Evolutionary conservation across 148 eudicot genomes (phyloP).

Genomic region (Nepenthes mirabilis): DNA sequence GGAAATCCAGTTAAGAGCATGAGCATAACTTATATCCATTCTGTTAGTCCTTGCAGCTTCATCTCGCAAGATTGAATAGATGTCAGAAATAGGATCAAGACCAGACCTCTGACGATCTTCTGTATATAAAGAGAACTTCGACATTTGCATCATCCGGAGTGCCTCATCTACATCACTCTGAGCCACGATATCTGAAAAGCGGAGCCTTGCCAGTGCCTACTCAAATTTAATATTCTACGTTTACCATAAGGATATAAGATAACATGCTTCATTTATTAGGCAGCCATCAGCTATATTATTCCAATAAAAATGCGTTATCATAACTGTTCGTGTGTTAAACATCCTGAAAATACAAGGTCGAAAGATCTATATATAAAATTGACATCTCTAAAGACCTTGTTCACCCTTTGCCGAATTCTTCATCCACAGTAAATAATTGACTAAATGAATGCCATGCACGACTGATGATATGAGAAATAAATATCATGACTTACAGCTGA

Average conservation of each 20-base stretch:
- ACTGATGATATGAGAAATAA: background rate
- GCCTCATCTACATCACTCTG: slow-evolving; percentile 99
- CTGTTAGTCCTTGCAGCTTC: slow-evolving; percentile 80
- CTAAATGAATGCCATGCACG: too few species aligned
- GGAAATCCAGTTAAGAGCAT: slow-evolving; percentile 98
- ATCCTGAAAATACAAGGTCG: too few species aligned
- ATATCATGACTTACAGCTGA: slow-evolving; percentile 67
- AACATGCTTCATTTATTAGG: too few species aligned
- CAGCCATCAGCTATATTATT: too few species aligned
- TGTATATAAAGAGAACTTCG: slow-evolving; percentile 94
- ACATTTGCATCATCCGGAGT: slow-evolving; percentile 92
- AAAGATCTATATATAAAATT: too few species aligned
- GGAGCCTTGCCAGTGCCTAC: slow-evolving; percentile 97
- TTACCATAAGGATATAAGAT: background rate
- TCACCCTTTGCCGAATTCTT: slow-evolving; percentile 90
- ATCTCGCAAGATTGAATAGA: slow-evolving; percentile 89
- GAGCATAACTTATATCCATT: slow-evolving; percentile 82
- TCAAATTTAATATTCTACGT: background rate
- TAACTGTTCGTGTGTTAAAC: too few species aligned
- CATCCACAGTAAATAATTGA: slow-evolving; percentile 2
- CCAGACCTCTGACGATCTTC: slow-evolving; percentile 96
- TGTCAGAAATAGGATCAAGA: slow-evolving; percentile 92
- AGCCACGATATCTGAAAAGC: slow-evolving; percentile 69
- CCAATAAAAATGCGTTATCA: too few species aligned
- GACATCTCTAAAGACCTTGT: slow-evolving; percentile 9